These are phyloP conservation scores for Cryptosporidium xiaoi DNA, from an alignment of 169 alveolate genomes.

Conservation along the genomic window DNA sequence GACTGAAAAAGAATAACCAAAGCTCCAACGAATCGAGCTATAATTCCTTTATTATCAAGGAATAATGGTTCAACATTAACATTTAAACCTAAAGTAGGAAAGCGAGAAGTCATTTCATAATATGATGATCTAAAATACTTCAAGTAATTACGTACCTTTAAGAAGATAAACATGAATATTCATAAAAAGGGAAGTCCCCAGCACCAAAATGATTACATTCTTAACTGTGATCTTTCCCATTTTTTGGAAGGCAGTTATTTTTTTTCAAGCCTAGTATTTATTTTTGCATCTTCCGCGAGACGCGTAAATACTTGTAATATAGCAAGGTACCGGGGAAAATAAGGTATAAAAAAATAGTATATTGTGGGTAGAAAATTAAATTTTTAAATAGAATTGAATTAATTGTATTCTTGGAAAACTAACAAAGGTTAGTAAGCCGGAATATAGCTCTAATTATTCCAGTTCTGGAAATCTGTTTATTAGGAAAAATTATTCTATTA, in stretches of 20 bases:
- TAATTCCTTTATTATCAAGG: neutral
- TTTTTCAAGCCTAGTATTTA: neutral
- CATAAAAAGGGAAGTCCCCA: conserved; percentile 21
- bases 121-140: neutral
- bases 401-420: neutral
- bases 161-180: conserved; percentile 27
- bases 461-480: neutral
- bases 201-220: neutral
- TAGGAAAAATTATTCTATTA: neutral
- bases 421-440: neutral
- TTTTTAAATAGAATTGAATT: neutral
- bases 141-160: conserved; percentile 30
- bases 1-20: conserved; percentile 4
- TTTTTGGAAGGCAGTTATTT: neutral
- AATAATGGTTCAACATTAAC: conserved; percentile 1
- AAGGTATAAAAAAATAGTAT: neutral
- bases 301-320: conserved; percentile 37
- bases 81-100: neutral
- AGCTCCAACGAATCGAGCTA: neutral
- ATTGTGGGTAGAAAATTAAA: conserved; percentile 40
- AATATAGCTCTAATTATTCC: neutral
- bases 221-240: neutral
- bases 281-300: conserved; percentile 48
- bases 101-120: neutral
- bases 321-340: conserved; percentile 34